These are phyloP conservation scores for Colletotrichum tamarilloi DNA, from an alignment of 2,329 filamentous ascomycete genomes.

Conservation along the genomic window DNA sequence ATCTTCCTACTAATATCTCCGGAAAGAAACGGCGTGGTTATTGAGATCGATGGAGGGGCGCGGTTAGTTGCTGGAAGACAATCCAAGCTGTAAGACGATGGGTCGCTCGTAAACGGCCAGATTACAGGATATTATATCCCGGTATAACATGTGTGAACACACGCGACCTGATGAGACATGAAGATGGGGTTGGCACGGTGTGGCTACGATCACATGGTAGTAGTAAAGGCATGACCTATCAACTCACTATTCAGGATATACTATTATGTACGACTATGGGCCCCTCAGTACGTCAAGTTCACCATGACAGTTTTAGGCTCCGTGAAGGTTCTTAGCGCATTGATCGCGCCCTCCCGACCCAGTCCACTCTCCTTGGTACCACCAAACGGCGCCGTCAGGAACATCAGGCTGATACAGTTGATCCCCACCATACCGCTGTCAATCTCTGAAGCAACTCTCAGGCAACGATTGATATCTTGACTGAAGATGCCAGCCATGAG, in stretches of 20 bases:
- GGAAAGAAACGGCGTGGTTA: constrained; percentile 49
- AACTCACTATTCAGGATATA: neutral
- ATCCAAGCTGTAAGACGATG: constrained; percentile 40
- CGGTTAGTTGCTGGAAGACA: constrained; percentile 43
- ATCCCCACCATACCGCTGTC: constrained; percentile 79
- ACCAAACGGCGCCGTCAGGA: constrained; percentile 58
- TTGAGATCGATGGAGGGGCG: constrained; percentile 48
- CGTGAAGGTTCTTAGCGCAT: constrained; percentile 59
- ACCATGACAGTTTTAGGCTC: constrained; percentile 63
- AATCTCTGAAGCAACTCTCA: constrained; percentile 63
- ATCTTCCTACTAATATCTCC: neutral
- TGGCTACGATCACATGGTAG: neutral
- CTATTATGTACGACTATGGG: neutral
- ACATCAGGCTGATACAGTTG: constrained; percentile 59
- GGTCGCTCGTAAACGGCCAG: too few species aligned
- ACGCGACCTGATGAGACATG: neutral
- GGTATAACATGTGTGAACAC: neutral
- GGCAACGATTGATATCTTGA: constrained; percentile 71
- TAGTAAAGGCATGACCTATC: neutral
- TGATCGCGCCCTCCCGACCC: constrained; percentile 60
- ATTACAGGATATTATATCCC: neutral
- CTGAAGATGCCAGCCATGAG: constrained; percentile 66
- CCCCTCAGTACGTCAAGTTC: constrained; percentile 44
- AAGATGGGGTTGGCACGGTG: too few species aligned
- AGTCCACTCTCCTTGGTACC: constrained; percentile 61